Base-by-base conservation (phyloP, 495 filamentous ascomycete genomes). In the Penicillium mononematosum region DNA sequence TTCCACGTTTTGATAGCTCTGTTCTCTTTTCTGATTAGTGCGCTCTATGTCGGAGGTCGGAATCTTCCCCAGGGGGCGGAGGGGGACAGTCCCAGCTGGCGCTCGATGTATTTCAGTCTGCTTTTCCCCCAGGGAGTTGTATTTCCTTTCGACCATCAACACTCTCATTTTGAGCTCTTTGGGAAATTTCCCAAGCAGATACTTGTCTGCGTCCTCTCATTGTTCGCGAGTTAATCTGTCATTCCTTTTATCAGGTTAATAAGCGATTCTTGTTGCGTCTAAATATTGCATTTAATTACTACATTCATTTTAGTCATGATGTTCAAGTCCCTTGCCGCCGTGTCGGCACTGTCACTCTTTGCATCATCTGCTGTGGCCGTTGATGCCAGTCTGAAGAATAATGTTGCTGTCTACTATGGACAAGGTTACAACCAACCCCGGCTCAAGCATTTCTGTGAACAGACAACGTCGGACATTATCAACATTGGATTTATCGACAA, bases 381-480 rank as follows among this genome's bases (percentile, higher is more conserved):
- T 62, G 67, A 79, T 62, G 55, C 76, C 4, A 50, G 59, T 31
- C 69, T 76, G 5, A 76, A 74, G n/a, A 78, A 74, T 55, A 88
- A 88, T 64, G 65, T 88, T 60, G 83, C 81, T 22, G 72, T 88
- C 24, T 89, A 88, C 67, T 89, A 84, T 76, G 86, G 67, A 14
- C 78, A 81, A 78, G 78, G 78, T 53, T 44, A 49, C 10, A 39
- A 70, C 45, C 78, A 81, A 49, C 53, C 60, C 25, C 75, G 76
- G 22, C 77, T 91, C 1, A 62, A 67, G 24, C 72, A 79, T 36
- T 84, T 84, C 61, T 90, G 87, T 69, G 62, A 79, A 22, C 76
- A 86, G 41, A 65, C 78, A 0, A 73, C 69, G 10, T 73, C 87
- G 53, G 88, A 90, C 61, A 83, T 91, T 45, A 85, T 91, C 63